Base-by-base conservation (phyloP, 129 eudicot genomes). In the Chrysanthemum lavandulifolium region DNA sequence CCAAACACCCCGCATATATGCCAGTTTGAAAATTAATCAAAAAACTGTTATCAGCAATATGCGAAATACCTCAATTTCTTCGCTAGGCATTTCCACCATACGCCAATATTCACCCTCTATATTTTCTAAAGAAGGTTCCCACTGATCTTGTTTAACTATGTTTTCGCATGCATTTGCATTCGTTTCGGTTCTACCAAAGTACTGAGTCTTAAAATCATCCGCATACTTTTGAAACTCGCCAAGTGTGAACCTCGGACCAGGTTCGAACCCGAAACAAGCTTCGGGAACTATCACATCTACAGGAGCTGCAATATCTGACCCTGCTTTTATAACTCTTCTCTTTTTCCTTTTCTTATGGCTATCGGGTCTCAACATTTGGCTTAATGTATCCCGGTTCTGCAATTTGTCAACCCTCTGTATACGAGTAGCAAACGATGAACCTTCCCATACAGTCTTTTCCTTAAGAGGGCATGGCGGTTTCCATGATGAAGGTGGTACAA, bases 101-200 rank as follows among this genome's bases (percentile, higher is more conserved):
- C 99, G 86, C 99, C 99, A 94, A 80, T 90, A 94, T 86, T 94
- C 99, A 72, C 99, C 99, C 87, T 94, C 99, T 65, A 94, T 94
- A 33, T 73, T 70, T 80, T 88, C 88, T 61, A 88, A 65, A 48
- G 99, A 80, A 31, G 96, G 99, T 64, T 87, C 91, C 84, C 84
- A 68, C 57, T 72, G 83, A 78, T 85, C 86, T 51, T 68, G 79
- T n/a, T 10, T 56, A 40, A 49, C 7, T 45, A 76, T 3, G 49
- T 78, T 70, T 56, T 45, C 81, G 48, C 75, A 82, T 48, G 65
- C 33, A 47, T 82, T 78, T 14, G 80, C 29, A 73, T 45, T 31
- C 69, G 65, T 65, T 47, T 71, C 78, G 5, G 75, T 73, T 43
- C 69, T 79, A 68, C 93, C 80, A 74, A 90, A 89, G 79, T 85